Evolutionary conservation across 768 basidiomycete species (phyloP).

Genomic region (Glaciozyma martinii): DNA sequence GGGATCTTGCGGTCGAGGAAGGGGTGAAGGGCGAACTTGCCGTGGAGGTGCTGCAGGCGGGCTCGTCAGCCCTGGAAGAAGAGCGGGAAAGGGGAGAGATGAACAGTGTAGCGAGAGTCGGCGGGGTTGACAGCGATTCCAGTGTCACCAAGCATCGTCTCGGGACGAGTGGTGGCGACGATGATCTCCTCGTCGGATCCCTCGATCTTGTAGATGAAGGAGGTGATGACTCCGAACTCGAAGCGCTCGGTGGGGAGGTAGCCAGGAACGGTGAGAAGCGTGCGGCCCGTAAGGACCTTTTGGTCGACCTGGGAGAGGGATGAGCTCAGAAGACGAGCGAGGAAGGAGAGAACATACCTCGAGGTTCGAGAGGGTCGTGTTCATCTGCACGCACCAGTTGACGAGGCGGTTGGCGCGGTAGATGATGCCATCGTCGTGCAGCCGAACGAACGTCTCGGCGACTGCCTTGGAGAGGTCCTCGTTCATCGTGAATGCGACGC

Average conservation of each 20-base stretch:
- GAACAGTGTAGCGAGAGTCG: conserved; percentile 78
- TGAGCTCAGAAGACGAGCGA: conserved; percentile 50
- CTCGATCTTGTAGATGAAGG: conserved; percentile 90
- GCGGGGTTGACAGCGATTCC: conserved; percentile 94
- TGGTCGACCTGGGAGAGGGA: conserved; percentile 51
- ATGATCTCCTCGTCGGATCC: conserved; percentile 84
- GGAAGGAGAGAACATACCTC: conserved; percentile 50
- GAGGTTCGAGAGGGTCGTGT: conserved; percentile 94
- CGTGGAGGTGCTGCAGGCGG: conserved; percentile 52
- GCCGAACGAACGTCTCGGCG: conserved; percentile 75
- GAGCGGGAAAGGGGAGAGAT: conserved; percentile 44
- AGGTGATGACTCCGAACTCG: conserved; percentile 85
- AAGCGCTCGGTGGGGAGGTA: conserved; percentile 93
- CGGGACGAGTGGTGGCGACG: conserved; percentile 93
- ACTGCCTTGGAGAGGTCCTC: conserved; percentile 79
- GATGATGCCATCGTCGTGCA: conserved; percentile 83
- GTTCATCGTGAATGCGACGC: conserved; percentile 92
- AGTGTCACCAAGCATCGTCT: conserved; percentile 97
- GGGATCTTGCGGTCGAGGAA: conserved; percentile 79
- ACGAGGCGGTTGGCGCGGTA: conserved; percentile 95
- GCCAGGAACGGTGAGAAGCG: conserved; percentile 79
- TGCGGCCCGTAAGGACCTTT: conserved; percentile 74
- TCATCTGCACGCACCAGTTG: conserved; percentile 93
- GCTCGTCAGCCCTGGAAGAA: not conserved
- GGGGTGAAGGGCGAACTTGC: conserved; percentile 76